Conservation (phyloP, 169 alveolate species). For the Neospora caninum region DNA sequence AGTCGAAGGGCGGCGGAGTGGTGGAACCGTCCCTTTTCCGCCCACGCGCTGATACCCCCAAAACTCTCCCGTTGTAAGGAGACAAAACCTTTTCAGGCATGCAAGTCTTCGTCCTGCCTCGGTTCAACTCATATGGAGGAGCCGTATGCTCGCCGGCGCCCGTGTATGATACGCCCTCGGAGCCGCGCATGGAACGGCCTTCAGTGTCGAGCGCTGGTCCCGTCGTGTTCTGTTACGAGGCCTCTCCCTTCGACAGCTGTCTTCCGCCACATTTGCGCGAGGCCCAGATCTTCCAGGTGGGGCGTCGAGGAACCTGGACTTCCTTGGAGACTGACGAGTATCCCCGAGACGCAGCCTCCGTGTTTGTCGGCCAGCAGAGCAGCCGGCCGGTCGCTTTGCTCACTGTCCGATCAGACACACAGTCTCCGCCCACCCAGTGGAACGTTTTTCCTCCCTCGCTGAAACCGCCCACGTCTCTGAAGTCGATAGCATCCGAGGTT, state of each 20-base stretch:
- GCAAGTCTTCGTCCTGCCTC: not conserved
- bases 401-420: too few relatives aligned
- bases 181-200: too few relatives aligned
- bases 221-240: not conserved
- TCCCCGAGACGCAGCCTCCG: not conserved
- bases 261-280: not conserved
- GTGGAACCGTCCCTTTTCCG: too few relatives aligned
- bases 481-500: not conserved
- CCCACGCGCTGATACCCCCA: too few relatives aligned
- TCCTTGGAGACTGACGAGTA: not conserved
- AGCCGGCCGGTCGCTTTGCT: too few relatives aligned
- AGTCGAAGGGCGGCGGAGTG: too few relatives aligned
- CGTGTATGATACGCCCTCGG: not conserved
- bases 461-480: not conserved
- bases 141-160: not conserved
- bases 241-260: not conserved
- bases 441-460: not conserved
- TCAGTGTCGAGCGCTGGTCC: not conserved
- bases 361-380: too few relatives aligned
- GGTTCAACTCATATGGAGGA: not conserved
- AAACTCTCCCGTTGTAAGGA: too few relatives aligned
- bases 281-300: not conserved
- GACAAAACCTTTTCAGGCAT: not conserved
- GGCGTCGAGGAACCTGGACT: not conserved
- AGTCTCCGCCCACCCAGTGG: too few relatives aligned